Conservation (phyloP, 768 basidiomycete genomes). For the Paxillus involutus region DNA sequence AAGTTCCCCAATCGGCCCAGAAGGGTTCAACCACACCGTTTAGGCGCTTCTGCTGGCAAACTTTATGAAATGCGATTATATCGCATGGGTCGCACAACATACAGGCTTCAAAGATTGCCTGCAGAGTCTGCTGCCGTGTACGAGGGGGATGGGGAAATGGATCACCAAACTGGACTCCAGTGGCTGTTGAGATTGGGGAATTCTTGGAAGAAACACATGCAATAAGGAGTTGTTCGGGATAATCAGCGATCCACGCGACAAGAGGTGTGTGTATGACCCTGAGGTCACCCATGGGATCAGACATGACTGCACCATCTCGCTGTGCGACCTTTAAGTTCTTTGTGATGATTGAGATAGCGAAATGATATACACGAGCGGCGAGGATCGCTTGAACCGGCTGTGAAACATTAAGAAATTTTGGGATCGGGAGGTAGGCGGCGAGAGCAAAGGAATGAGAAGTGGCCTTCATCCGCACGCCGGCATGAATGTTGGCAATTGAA, state of each 20-base stretch:
- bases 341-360: conserved; percentile 29
- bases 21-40: conserved; percentile 27
- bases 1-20: conserved; percentile 30
- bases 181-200: conserved; percentile 15
- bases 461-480: conserved; percentile 30
- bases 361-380: conserved; percentile 28
- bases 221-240: conserved; percentile 16
- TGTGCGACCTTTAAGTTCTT: conserved; percentile 30
- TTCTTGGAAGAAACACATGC: conserved; percentile 8
- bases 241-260: conserved; percentile 16
- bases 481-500: conserved; percentile 32
- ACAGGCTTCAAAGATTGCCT: conserved; percentile 3
- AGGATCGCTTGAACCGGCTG: conserved; percentile 26
- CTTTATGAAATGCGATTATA: conserved; percentile 5
- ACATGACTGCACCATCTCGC: conserved; percentile 25
- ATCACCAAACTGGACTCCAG: conserved; percentile 14
- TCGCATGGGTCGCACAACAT: conserved; percentile 18
- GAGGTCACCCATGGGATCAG: conserved; percentile 19
- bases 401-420: conserved; percentile 16
- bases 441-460: conserved; percentile 30
- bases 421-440: conserved; percentile 31
- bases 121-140: background rate
- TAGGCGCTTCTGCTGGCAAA: background rate
- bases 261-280: conserved; percentile 11
- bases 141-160: conserved; percentile 4